Evolutionary conservation across 768 basidiomycete species (phyloP).

Genomic region (Boletus edulis): DNA sequence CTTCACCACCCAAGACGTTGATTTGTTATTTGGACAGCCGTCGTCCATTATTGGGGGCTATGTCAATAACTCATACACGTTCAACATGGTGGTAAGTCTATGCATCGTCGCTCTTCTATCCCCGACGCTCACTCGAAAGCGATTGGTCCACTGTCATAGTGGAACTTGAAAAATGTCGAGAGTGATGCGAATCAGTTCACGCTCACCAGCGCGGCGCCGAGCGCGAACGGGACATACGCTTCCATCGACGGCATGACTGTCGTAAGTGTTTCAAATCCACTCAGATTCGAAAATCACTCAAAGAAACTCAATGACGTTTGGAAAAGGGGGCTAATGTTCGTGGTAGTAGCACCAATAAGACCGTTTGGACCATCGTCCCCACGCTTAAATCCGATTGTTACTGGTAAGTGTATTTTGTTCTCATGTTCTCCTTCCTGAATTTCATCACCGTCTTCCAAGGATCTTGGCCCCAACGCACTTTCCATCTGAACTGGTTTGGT

Average conservation of each 20-base stretch:
- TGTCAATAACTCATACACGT: neutral
- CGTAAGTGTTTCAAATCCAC: neutral
- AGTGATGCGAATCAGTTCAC: neutral
- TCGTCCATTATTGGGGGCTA: neutral
- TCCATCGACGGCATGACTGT: neutral
- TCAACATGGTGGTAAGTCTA: slow-evolving; percentile 1
- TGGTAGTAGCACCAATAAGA: neutral
- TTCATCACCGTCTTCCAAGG: neutral
- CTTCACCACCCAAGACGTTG: neutral
- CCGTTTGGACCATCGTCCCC: neutral
- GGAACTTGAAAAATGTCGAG: neutral
- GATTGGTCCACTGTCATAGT: neutral
- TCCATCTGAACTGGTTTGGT: neutral
- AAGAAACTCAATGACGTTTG: neutral
- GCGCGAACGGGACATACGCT: neutral
- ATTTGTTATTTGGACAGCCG: neutral
- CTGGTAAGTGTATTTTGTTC: neutral
- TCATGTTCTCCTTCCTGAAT: neutral
- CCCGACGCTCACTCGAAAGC: neutral
- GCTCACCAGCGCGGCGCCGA: neutral
- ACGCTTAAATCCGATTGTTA: neutral
- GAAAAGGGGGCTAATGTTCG: neutral
- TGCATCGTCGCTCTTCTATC: no score
- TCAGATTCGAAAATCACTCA: no score
- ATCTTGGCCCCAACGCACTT: neutral